Base-by-base conservation (phyloP, 768 basidiomycete genomes). In the Sarcodon sp. region DNA sequence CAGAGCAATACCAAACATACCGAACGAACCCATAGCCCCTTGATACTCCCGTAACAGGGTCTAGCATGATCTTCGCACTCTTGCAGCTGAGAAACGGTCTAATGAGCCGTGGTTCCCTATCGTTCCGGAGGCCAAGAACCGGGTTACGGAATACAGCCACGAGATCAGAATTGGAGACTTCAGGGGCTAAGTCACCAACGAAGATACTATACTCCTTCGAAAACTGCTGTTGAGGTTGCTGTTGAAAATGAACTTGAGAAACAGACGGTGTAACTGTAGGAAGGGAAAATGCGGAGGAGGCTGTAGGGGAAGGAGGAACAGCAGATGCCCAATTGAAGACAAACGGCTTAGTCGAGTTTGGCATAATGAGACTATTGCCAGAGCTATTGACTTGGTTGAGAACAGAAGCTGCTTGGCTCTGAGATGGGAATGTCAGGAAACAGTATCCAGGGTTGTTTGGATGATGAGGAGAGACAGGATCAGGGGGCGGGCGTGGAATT, bases 41-140 rank as follows among this genome's bases (percentile, higher is more conserved):
- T 31, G 87, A 89, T 16, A 90, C 78, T n/a, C 90, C 90, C 4
- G 89, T 90, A 16, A 83, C 76, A 2, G 91, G 89, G 62, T 92
- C 89, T 44, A 90, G 69, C 89, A 92, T 92, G 54, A 90, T 94
- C 69, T 91, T 92, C 32, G 92, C 92, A 61, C 89, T 92, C 69
- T 90, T 91, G 66, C 90, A 92, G 62, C 88, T 92, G 35, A 79
- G 65, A 66, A 94, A 96, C 2, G 89, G 87, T 7, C 80, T 75
- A 47, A 93, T 89, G 54, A 89, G 86, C 62, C 87, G 87, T 18
- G 89, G 88, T 61, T 87, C 87, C 49, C 88, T 74, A 60, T 91
- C 87, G 59, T 83, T 85, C 51, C 87, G 76, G 47, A 90, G 72
- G 43, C 87, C 87, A 11, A 89, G 75, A 3, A 89, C 83, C 0